Evolutionary conservation across 164 flowering plant species (phyloP).

Genomic region (Hamamelis virginiana): DNA sequence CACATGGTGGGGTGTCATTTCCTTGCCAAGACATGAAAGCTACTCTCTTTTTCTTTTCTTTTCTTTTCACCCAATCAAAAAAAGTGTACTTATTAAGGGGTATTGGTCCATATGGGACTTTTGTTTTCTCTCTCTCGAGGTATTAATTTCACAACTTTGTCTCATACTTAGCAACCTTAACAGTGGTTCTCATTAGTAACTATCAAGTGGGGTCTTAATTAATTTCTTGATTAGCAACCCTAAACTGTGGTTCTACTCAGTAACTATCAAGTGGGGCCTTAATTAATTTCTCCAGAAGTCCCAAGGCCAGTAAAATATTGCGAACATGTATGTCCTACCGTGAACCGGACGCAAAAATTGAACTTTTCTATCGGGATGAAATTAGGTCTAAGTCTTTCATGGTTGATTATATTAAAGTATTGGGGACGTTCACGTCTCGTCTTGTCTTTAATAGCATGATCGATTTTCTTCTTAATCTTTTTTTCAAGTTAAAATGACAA

Average conservation of each 20-base stretch:
- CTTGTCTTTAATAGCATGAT: too few relatives aligned
- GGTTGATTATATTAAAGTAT: too few relatives aligned
- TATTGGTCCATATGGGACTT: conserved; percentile 5
- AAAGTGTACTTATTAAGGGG: not conserved
- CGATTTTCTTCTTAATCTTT: too few relatives aligned
- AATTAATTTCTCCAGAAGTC: not conserved
- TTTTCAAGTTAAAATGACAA: too few relatives aligned
- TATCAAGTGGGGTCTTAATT: not conserved
- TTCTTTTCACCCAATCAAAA: conserved; percentile 20
- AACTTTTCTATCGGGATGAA: too few relatives aligned
- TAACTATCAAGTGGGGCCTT: not conserved
- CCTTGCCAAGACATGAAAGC: conserved; percentile 20
- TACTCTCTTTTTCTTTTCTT: conserved; percentile 12
- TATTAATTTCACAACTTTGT: not conserved
- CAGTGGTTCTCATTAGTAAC: not conserved
- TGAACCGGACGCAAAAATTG: too few relatives aligned
- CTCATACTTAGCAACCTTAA: not conserved
- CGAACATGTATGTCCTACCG: too few relatives aligned
- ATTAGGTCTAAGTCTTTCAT: too few relatives aligned
- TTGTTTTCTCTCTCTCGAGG: not conserved
- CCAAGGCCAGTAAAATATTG: too few relatives aligned
- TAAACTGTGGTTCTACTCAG: not conserved
- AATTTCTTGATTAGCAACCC: not conserved
- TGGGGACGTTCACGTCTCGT: too few relatives aligned
- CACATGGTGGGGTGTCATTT: conserved; percentile 37